Evolutionary conservation across 1,139 yeast genomes (phyloP).

Genomic region (Waltiozyma sp.): DNA sequence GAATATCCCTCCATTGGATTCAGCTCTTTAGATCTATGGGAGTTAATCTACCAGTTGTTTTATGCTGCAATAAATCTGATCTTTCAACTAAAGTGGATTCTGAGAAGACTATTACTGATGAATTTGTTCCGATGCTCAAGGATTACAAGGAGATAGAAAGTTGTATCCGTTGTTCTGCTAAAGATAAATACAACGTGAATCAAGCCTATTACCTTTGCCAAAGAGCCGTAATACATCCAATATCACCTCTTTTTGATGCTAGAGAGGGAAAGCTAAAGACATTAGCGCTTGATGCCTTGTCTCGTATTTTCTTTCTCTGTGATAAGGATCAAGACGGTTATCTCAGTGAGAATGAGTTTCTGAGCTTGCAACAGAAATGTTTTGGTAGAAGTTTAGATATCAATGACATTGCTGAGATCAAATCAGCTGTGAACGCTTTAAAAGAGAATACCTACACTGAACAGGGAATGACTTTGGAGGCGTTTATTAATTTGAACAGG

Average conservation of each 20-base stretch:
- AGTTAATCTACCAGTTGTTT: slow-evolving; percentile 81
- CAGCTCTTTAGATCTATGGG: slow-evolving; percentile 87
- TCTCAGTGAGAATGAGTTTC: slow-evolving; percentile 58
- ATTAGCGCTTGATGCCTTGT: slow-evolving; percentile 62
- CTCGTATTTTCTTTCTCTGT: slow-evolving; percentile 70
- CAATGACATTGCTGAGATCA: slow-evolving; percentile 40
- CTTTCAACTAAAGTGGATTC: slow-evolving; percentile 17
- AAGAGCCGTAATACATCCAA: slow-evolving; percentile 82
- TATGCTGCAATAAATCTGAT: slow-evolving; percentile 81
- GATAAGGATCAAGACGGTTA: slow-evolving; percentile 88
- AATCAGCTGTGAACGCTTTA: slow-evolving; percentile 23
- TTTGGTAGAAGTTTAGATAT: slow-evolving; percentile 51
- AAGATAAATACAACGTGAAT: slow-evolving; percentile 69
- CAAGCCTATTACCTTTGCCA: slow-evolving; percentile 87
- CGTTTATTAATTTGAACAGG: slow-evolving; percentile 67
- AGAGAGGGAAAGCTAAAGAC: slow-evolving; percentile 77
- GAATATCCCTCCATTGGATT: slow-evolving; percentile 89
- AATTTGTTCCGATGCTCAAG: slow-evolving; percentile 73
- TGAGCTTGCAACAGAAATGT: slow-evolving; percentile 60
- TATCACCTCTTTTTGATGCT: slow-evolving; percentile 91
- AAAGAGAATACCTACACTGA: slow-evolving; percentile 20
- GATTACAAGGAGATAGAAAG: slow-evolving; percentile 93
- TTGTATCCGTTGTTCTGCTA: slow-evolving; percentile 81
- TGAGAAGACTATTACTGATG: slow-evolving; percentile 27
- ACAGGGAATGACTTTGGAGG: slow-evolving; percentile 59